phyloP scores from a whole-genome alignment of 106 monocot species.

The Dioscorea dumetorum region DNA sequence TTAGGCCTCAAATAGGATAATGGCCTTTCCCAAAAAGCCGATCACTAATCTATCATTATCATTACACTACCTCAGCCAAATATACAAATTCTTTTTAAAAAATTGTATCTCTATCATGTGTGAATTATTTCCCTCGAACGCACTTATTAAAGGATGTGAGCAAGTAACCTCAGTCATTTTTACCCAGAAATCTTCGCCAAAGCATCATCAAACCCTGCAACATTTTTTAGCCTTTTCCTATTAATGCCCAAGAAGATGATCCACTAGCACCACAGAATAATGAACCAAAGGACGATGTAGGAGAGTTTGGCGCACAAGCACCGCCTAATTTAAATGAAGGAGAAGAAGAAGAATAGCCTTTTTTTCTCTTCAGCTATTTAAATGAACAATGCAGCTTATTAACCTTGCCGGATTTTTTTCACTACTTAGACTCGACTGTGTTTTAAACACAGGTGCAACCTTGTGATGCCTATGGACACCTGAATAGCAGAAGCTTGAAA shows the following conservation, averaged over 20 bases:
- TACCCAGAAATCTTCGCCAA: constrained; percentile 12
- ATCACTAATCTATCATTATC: constrained; percentile 15
- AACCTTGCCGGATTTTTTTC: constrained; percentile 77
- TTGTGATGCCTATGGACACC: constrained; percentile 73
- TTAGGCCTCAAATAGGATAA: not conserved
- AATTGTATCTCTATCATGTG: too few species aligned
- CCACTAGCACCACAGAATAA: not conserved
- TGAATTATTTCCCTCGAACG: too few species aligned
- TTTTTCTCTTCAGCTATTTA: constrained; percentile 27
- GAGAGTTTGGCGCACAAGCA: not conserved
- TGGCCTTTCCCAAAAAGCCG: not conserved
- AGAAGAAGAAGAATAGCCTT: constrained; percentile 7
- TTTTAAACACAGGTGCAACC: constrained; percentile 90
- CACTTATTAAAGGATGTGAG: too few species aligned
- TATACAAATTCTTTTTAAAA: too few species aligned
- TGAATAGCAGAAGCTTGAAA: constrained; percentile 8
- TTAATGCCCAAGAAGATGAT: constrained; percentile 19
- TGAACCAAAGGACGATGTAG: too few species aligned
- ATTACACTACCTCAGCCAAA: too few species aligned
- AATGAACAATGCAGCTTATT: constrained; percentile 82
- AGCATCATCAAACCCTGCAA: constrained; percentile 36
- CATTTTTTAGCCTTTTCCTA: constrained; percentile 35
- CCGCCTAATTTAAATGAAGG: constrained; percentile 34
- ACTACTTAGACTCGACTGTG: constrained; percentile 76
- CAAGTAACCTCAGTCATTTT: constrained; percentile 17